These are phyloP conservation scores for Bruguiera gymnorhiza DNA, from an alignment of 345 rosid species.

Conservation along the genomic window DNA sequence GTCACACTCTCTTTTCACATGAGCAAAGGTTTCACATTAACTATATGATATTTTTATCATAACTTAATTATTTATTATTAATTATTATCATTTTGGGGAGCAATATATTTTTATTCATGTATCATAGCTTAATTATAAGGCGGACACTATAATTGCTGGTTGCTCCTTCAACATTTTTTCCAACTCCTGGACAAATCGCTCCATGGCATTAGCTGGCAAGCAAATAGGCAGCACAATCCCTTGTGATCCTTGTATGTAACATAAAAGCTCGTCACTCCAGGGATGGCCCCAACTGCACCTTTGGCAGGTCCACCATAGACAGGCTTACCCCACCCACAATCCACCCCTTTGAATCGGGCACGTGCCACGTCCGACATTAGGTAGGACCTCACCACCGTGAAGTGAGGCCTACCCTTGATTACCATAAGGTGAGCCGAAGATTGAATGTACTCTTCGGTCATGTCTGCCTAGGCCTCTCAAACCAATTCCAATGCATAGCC, in stretches of 20 bases:
- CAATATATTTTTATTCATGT: too few relatives aligned
- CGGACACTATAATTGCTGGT: neutral
- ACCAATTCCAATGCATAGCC: constrained; percentile 17
- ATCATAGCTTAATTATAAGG: neutral
- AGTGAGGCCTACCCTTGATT: constrained; percentile 13
- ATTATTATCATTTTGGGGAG: too few relatives aligned
- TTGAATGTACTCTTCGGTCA: constrained; percentile 25
- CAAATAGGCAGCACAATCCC: constrained; percentile 14
- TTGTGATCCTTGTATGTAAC: constrained; percentile 1
- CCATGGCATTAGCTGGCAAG: constrained; percentile 20
- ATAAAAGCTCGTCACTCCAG: constrained; percentile 5
- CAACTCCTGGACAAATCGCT: neutral
- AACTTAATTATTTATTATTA: too few relatives aligned
- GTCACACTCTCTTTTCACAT: too few relatives aligned
- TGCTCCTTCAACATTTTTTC: neutral
- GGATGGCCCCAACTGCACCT: neutral
- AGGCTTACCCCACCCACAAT: constrained; percentile 25
- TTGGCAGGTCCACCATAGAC: constrained; percentile 14
- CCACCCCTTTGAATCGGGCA: constrained; percentile 6
- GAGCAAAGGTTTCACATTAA: too few relatives aligned
- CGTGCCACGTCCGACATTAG: constrained; percentile 12
- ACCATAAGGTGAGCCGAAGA: constrained; percentile 20
- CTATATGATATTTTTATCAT: too few relatives aligned
- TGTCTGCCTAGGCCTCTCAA: constrained; percentile 14
- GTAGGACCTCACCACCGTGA: constrained; percentile 12